A percentile compares a stretch with the other conserved stretches of the same genome.
These are phyloP conservation scores for Barnettozyma populi DNA, from an alignment of 805 yeast genomes.

Conservation along the genomic window DNA sequence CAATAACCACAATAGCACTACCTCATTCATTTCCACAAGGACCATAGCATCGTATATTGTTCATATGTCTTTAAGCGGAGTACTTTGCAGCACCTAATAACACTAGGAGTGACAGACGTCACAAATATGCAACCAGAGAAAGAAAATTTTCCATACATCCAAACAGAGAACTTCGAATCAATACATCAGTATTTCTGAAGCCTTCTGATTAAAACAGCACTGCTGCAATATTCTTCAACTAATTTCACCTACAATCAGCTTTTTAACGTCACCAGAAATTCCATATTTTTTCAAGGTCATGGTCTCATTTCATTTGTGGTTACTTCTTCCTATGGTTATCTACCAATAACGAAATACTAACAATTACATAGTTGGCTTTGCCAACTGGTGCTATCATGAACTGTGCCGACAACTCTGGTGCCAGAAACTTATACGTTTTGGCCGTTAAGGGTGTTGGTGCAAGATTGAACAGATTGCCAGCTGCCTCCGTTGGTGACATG, in stretches of 20 bases:
- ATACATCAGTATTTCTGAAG: not conserved
- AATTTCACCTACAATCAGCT: not conserved
- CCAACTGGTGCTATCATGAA: conserved; percentile 99
- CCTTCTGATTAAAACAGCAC: not conserved
- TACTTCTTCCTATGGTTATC: not conserved
- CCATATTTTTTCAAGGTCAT: too few relatives aligned
- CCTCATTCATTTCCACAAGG: too few relatives aligned
- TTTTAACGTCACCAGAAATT: too few relatives aligned
- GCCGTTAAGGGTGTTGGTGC: conserved; percentile 99
- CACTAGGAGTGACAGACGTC: too few relatives aligned
- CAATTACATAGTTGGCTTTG: conserved; percentile 75
- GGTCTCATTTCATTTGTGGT: not conserved
- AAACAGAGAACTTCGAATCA: not conserved
- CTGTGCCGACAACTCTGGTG: conserved; percentile 99
- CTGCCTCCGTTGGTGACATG: conserved; percentile 99
- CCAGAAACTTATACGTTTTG: conserved; percentile 96
- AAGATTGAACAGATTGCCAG: conserved; percentile 99
- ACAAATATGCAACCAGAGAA: too few relatives aligned
- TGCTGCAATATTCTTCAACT: not conserved
- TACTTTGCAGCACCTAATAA: too few relatives aligned
- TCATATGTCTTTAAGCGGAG: too few relatives aligned
- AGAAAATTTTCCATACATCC: not conserved
- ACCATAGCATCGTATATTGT: too few relatives aligned
- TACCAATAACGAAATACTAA: conserved; percentile 6
- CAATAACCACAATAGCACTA: too few relatives aligned